These are phyloP conservation scores for Arctostaphylos glauca DNA, from an alignment of 148 eudicot genomes.

Conservation along the genomic window DNA sequence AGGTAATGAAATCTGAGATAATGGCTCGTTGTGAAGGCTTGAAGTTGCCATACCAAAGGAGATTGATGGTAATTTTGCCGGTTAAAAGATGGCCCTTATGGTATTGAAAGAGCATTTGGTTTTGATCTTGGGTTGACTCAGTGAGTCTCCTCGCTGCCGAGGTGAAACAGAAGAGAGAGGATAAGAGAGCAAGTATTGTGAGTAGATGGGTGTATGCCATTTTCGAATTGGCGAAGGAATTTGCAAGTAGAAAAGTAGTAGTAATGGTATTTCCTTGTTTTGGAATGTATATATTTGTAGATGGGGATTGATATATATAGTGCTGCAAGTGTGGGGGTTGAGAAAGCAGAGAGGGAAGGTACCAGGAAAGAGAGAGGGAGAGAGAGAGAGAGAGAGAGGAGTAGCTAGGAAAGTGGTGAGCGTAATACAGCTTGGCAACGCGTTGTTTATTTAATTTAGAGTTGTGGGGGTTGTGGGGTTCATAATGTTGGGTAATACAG, in stretches of 20 bases:
- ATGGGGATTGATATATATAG: not conserved
- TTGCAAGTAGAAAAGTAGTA: too few relatives aligned
- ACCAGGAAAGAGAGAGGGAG: not conserved
- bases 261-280: too few relatives aligned
- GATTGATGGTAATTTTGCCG: conserved; percentile 33
- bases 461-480: too few relatives aligned
- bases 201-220: too few relatives aligned
- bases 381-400: not conserved
- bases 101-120: conserved; percentile 14
- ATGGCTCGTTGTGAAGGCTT: conserved; percentile 34
- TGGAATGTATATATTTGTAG: too few relatives aligned
- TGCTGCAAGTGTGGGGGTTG: not conserved
- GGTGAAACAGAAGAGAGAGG: not conserved
- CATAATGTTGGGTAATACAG: too few relatives aligned
- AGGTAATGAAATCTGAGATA: conserved; percentile 36
- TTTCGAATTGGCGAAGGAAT: too few relatives aligned
- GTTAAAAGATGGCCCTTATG: conserved; percentile 33
- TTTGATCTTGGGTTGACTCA: not conserved
- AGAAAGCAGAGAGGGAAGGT: not conserved
- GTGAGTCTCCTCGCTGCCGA: conserved; percentile 1
- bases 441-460: too few relatives aligned
- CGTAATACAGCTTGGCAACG: too few relatives aligned
- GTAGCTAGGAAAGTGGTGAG: too few relatives aligned
- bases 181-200: not conserved
- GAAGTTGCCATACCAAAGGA: conserved; percentile 52